Conservation (phyloP, 495 filamentous ascomycete species). For the Xylona heveae region DNA sequence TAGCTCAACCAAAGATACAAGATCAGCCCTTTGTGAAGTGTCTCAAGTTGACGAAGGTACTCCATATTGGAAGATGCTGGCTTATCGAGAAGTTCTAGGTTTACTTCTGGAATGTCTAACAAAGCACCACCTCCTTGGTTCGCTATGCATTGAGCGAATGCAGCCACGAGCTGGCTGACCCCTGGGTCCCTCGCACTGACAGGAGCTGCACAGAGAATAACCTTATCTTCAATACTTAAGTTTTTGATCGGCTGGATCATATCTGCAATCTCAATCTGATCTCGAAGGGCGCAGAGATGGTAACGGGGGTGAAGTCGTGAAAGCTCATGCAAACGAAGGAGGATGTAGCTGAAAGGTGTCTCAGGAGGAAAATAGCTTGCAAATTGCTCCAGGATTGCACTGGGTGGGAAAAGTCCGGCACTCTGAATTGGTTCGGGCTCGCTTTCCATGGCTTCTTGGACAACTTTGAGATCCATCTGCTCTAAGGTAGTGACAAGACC, state of each 20-base stretch:
- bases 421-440: conserved; percentile 43
- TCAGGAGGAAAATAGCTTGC: conserved; percentile 53
- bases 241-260: conserved; percentile 39
- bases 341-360: conserved; percentile 56
- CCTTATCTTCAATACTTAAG: conserved; percentile 46
- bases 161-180: conserved; percentile 22
- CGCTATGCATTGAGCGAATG: conserved; percentile 47
- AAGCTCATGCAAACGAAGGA: conserved; percentile 48
- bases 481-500: conserved; percentile 74
- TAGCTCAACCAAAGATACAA: conserved; percentile 74
- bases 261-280: conserved; percentile 41
- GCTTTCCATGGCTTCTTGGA: conserved; percentile 36
- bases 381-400: conserved; percentile 43
- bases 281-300: conserved; percentile 41
- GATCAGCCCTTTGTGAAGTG: conserved; percentile 59
- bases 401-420: conserved; percentile 56
- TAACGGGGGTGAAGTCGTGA: conserved; percentile 38
- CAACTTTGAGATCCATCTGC: conserved; percentile 36
- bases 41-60: conserved; percentile 45
- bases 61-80: conserved; percentile 19
- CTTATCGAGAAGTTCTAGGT: conserved; percentile 45
- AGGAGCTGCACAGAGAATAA: conserved; percentile 56
- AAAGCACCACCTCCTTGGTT: conserved; percentile 37
- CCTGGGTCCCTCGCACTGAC: conserved; percentile 13
- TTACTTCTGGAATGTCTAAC: conserved; percentile 37